These are phyloP conservation scores for Musa balbisiana DNA, from an alignment of 202 grass and related monocot species.

Conservation along the genomic window DNA sequence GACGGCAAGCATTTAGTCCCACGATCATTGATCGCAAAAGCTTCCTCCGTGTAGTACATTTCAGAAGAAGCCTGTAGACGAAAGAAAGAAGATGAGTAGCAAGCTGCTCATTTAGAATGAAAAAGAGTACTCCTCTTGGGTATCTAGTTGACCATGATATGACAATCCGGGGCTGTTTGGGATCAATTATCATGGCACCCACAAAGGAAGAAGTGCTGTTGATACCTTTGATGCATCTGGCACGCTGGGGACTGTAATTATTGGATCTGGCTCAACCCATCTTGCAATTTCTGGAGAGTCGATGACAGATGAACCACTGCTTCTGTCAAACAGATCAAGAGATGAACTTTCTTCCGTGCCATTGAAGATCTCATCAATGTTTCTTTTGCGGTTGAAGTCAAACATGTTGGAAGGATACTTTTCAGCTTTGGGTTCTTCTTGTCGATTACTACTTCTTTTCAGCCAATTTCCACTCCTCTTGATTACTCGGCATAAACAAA, in stretches of 20 bases:
- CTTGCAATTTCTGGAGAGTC: background rate
- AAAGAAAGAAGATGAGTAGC: background rate
- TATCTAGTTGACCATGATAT: too few relatives aligned
- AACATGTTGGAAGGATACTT: conserved; percentile 13
- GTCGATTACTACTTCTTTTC: background rate
- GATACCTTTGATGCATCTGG: conserved; percentile 11
- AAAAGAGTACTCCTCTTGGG: too few relatives aligned
- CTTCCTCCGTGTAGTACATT: conserved; percentile 4
- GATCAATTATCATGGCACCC: background rate
- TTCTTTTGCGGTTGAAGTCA: conserved; percentile 17
- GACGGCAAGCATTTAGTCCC: background rate
- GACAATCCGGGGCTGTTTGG: background rate
- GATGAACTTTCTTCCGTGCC: background rate
- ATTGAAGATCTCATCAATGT: conserved; percentile 5
- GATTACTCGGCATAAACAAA: conserved; percentile 74
- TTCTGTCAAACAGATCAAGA: background rate
- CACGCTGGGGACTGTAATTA: background rate
- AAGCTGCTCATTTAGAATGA: too few relatives aligned
- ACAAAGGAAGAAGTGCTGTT: background rate
- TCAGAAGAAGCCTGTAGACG: conserved; percentile 11
- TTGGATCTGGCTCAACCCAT: background rate
- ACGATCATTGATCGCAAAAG: conserved; percentile 3
- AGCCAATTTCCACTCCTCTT: conserved; percentile 57
- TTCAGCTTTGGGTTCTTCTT: conserved; percentile 25
- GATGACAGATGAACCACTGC: background rate